Evolutionary conservation across 164 flowering plant genomes (phyloP).

Genomic region (Magnolia changhungtana): DNA sequence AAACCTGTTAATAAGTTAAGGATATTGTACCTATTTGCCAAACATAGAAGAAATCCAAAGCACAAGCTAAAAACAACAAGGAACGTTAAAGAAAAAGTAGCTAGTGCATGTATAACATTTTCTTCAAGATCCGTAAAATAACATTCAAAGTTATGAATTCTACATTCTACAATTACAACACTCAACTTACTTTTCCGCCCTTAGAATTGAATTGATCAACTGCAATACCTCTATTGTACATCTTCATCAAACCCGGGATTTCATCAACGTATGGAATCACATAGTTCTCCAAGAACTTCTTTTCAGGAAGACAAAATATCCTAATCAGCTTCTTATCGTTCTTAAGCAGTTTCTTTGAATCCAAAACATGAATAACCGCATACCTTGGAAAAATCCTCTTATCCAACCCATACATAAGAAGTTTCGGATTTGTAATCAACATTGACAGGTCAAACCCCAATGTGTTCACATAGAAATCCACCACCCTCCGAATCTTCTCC

Average conservation of each 20-base stretch:
- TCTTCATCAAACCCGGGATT: neutral
- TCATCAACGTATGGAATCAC: neutral
- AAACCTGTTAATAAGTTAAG: no score
- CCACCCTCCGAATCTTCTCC: constrained; percentile 13
- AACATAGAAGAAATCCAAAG: neutral
- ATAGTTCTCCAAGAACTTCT: neutral
- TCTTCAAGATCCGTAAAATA: neutral
- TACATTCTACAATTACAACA: neutral
- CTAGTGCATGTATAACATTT: neutral
- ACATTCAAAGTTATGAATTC: neutral
- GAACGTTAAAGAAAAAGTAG: neutral
- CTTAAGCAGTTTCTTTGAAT: neutral
- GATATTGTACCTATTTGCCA: no score
- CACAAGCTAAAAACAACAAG: neutral
- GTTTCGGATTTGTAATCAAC: constrained; percentile 8
- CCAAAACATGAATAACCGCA: constrained; percentile 17
- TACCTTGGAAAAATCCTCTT: constrained; percentile 20
- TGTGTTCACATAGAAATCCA: constrained; percentile 18
- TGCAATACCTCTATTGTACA: neutral
- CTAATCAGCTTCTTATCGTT: neutral
- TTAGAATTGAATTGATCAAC: neutral
- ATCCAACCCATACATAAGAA: constrained; percentile 13
- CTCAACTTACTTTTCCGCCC: neutral
- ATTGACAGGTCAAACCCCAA: constrained; percentile 7
- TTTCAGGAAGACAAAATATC: neutral